Conservation (phyloP, 495 filamentous ascomycete genomes). For the Extremus antarcticus region DNA sequence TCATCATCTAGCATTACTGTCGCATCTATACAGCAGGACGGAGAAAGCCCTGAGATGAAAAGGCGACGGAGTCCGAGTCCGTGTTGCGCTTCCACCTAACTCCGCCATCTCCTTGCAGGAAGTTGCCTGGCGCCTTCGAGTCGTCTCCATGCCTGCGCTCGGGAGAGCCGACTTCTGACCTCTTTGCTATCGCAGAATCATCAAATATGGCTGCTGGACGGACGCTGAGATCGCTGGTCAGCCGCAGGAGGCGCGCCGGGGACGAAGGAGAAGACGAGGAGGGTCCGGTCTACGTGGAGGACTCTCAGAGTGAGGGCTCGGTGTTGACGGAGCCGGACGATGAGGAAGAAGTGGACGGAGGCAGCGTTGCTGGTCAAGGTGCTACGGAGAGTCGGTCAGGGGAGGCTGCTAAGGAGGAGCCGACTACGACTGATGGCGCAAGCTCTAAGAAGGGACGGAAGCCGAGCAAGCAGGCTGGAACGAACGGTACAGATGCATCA, state of each 20-base stretch:
- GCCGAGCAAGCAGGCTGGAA: conserved; percentile 12
- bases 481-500: not conserved
- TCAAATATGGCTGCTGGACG: conserved; percentile 19
- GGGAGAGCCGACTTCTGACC: not conserved
- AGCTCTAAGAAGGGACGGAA: conserved; percentile 16
- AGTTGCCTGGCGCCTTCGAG: not conserved
- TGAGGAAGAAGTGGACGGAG: conserved; percentile 30
- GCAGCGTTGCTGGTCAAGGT: conserved; percentile 63
- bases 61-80: not conserved
- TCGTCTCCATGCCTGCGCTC: not conserved
- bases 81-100: not conserved
- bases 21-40: not conserved
- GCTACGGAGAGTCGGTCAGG: conserved; percentile 36
- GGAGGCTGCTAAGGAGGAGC: conserved; percentile 29
- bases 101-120: not conserved
- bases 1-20: not conserved
- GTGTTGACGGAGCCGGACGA: conserved; percentile 22
- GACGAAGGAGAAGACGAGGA: conserved; percentile 26
- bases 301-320: conserved; percentile 24
- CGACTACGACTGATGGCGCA: conserved; percentile 4
- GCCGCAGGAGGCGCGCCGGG: conserved; percentile 18
- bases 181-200: not conserved
- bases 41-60: not conserved
- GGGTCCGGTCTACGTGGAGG: conserved; percentile 14
- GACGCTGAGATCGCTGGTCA: conserved; percentile 11